Evolutionary conservation across 805 yeast genomes (phyloP).

Genomic region (Candida xyloterini): DNA sequence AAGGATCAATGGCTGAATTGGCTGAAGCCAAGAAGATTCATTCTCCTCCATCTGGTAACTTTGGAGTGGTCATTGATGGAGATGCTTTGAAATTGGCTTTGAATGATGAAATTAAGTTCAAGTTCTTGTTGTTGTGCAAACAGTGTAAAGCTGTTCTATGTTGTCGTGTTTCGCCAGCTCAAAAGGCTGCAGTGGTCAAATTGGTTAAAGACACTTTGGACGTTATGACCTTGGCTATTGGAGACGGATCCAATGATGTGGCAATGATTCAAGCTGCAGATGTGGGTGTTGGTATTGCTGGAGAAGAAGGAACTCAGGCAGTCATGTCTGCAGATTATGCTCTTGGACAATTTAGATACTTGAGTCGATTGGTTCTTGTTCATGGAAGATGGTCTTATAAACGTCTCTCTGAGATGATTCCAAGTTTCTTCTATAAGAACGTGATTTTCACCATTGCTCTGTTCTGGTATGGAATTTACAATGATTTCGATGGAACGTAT

Average conservation of each 20-base stretch:
- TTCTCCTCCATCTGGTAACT: slow-evolving; percentile 62
- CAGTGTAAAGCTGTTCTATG: slow-evolving; percentile 80
- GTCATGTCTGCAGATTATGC: slow-evolving; percentile 89
- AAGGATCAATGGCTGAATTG: slow-evolving; percentile 58
- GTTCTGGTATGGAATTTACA: slow-evolving; percentile 78
- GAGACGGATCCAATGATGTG: slow-evolving; percentile 88
- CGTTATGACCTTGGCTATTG: slow-evolving; percentile 84
- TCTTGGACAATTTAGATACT: slow-evolving; percentile 74
- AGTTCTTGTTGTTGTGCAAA: slow-evolving; percentile 69
- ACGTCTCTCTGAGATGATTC: slow-evolving; percentile 79
- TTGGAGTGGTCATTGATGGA: slow-evolving; percentile 77
- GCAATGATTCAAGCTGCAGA: slow-evolving; percentile 90
- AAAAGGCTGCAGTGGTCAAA: slow-evolving; percentile 79
- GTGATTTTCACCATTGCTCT: slow-evolving; percentile 70
- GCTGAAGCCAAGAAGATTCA: slow-evolving; percentile 56
- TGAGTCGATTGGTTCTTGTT: slow-evolving; percentile 62
- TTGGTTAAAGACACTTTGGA: slow-evolving; percentile 69
- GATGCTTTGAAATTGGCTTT: slow-evolving; percentile 64
- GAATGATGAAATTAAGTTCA: slow-evolving; percentile 39
- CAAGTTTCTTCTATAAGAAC: slow-evolving; percentile 76
- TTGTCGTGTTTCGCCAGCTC: slow-evolving; percentile 87
- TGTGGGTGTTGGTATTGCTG: slow-evolving; percentile 87
- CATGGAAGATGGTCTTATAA: slow-evolving; percentile 90
- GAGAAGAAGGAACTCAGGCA: slow-evolving; percentile 89
- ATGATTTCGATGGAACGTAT: slow-evolving; percentile 76